These are phyloP conservation scores for Diddensiella caesifluorescens DNA, from an alignment of 805 yeast species.

Conservation along the genomic window DNA sequence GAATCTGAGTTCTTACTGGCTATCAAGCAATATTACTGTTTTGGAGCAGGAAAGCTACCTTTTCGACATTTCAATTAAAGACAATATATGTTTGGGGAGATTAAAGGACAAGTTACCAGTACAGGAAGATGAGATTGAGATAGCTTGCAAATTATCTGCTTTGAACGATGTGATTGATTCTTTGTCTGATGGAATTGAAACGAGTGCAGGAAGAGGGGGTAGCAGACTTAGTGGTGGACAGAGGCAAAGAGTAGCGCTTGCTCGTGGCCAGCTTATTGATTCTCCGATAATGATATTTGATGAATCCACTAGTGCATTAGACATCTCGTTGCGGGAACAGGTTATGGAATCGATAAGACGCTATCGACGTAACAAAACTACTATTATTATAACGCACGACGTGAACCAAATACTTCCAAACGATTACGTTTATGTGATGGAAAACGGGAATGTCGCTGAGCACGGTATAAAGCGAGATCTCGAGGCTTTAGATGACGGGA, in stretches of 20 bases:
- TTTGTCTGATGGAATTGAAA: slow-evolving; percentile 52
- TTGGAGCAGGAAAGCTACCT: slow-evolving; percentile 68
- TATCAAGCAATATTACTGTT: slow-evolving; percentile 58
- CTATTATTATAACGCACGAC: slow-evolving; percentile 80
- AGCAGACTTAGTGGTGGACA: slow-evolving; percentile 83
- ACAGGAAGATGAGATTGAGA: slow-evolving; percentile 30
- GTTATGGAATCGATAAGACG: slow-evolving; percentile 47
- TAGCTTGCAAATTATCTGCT: slow-evolving; percentile 50
- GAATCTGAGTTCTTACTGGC: slow-evolving; percentile 44
- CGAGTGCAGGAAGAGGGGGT: slow-evolving; percentile 44
- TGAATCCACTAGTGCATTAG: slow-evolving; percentile 83
- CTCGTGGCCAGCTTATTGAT: slow-evolving; percentile 72
- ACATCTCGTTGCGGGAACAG: slow-evolving; percentile 41
- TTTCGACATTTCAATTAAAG: slow-evolving; percentile 56
- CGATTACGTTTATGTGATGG: slow-evolving; percentile 58
- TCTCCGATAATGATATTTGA: slow-evolving; percentile 76
- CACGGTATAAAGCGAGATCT: slow-evolving; percentile 14
- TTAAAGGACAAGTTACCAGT: slow-evolving; percentile 24
- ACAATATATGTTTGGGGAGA: slow-evolving; percentile 57
- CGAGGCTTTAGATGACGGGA: no score
- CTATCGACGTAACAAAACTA: slow-evolving; percentile 67
- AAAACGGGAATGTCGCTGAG: slow-evolving; percentile 47
- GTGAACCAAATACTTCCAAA: slow-evolving; percentile 46
- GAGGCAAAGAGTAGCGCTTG: slow-evolving; percentile 74
- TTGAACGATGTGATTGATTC: slow-evolving; percentile 44